These are phyloP conservation scores for Tylopilus vinaceipallidus DNA, from an alignment of 768 basidiomycete genomes.

Conservation along the genomic window DNA sequence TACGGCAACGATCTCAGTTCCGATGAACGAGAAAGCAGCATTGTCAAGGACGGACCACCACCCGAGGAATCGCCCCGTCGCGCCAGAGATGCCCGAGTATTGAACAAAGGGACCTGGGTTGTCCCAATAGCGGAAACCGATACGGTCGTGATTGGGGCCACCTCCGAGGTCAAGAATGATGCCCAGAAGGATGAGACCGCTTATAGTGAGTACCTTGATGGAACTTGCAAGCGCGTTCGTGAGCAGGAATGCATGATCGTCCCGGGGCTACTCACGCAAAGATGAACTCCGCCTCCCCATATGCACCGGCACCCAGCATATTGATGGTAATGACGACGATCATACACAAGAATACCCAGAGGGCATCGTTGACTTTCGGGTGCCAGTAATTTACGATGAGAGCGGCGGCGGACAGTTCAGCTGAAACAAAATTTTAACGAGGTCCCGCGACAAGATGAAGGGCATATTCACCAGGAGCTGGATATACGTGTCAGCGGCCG, in stretches of 20 bases:
- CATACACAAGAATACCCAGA: constrained; percentile 78
- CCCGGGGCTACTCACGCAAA: constrained; percentile 53
- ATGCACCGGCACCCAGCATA: constrained; percentile 70
- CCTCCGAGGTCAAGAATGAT: constrained; percentile 85
- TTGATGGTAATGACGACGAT: constrained; percentile 77
- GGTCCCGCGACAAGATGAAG: background rate
- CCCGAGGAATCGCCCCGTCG: constrained; percentile 74
- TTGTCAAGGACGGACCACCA: constrained; percentile 74
- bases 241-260: background rate
- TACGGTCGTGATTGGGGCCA: constrained; percentile 75
- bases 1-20: constrained; percentile 92
- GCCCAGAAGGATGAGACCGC: constrained; percentile 66
- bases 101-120: constrained; percentile 88
- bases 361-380: constrained; percentile 54
- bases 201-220: constrained; percentile 88
- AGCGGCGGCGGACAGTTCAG: constrained; percentile 46
- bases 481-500: background rate
- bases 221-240: constrained; percentile 38
- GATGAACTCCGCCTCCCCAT: constrained; percentile 83
- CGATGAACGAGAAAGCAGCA: constrained; percentile 91
- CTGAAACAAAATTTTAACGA: constrained; percentile 14
- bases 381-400: constrained; percentile 79
- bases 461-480: constrained; percentile 26
- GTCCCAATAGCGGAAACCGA: constrained; percentile 69
- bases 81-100: constrained; percentile 57